Evolutionary conservation across 1,139 yeast species (phyloP), one percentile per base, ranked within the genome.

Genomic region (Pneumocystis carinii): DNA sequence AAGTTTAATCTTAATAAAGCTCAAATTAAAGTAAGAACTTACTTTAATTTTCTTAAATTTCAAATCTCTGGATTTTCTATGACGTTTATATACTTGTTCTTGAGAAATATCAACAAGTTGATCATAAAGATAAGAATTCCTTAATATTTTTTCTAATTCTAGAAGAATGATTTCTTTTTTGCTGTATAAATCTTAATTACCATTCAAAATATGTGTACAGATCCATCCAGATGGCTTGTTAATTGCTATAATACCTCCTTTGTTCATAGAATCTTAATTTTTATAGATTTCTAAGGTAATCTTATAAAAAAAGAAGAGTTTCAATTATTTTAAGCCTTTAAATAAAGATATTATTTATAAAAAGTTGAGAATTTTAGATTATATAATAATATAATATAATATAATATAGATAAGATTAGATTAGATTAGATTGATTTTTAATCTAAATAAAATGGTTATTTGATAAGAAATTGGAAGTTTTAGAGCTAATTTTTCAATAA

Each of bases 171-270:
- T 3, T 2, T 12, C 24, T 48, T 3, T 12, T 48, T 48, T 12
- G 1, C 14, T 48, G 24, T 48, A 14, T 24, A 24, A 12, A 24
- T 48, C 4, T 24, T 24, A 48, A 48, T 48, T 39, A 48, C 55
- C 55, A 19, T 57, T 57, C n/a, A 57, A 19, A 24, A 57, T 57
- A 37, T 57, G 59, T 10, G 59, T 39, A 12, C 42, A 57, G 27
- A 39, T 27, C 42, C 41, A 57, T 57, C 59, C 59, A 29, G 42
- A 37, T 37, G 59, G 59, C n/a, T 57, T 57, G 29, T 57, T 57
- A 19, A 57, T 57, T 57, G 42, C 59, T 57, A 57, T 39, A 37
- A 57, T 37, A 39, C 59, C 59, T 3, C 29, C 55, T 48, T 48
- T 48, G 6, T 19, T 48, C 55, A 48, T 48, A 24, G 27, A 48